Conservation (phyloP, 2,329 filamentous ascomycete species). For the Penicillium sp. region DNA sequence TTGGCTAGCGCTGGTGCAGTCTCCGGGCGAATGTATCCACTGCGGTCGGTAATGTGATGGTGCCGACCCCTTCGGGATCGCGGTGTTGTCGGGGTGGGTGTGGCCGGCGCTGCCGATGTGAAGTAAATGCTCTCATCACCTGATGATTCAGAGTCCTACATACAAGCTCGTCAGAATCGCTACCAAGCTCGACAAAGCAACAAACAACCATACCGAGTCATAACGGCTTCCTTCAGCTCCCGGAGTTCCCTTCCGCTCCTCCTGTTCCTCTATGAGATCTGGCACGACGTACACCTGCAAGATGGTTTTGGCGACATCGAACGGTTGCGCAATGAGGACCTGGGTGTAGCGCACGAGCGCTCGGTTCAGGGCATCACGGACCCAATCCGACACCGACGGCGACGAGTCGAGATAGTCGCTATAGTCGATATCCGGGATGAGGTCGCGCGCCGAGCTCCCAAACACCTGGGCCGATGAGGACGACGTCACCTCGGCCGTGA, state of each 20-base stretch:
- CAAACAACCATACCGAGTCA: slow-evolving; percentile 32
- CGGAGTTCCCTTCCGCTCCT: slow-evolving; percentile 29
- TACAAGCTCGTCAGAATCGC: slow-evolving; percentile 11
- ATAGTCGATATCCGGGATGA: slow-evolving; percentile 90
- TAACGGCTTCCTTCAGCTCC: slow-evolving; percentile 31
- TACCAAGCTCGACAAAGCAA: neutral
- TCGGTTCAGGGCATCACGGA: slow-evolving; percentile 77
- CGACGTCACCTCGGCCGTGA: slow-evolving; percentile 30
- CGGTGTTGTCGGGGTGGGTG: slow-evolving; percentile 45
- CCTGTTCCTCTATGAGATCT: slow-evolving; percentile 36
- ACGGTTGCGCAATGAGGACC: slow-evolving; percentile 87
- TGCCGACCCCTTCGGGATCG: slow-evolving; percentile 40
- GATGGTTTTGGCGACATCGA: slow-evolving; percentile 94
- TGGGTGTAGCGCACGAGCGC: slow-evolving; percentile 90
- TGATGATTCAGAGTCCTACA: slow-evolving; percentile 47
- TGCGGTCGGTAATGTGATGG: slow-evolving; percentile 49
- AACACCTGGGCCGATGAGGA: slow-evolving; percentile 54
- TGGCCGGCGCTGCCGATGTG: slow-evolving; percentile 59
- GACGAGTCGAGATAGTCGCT: slow-evolving; percentile 81
- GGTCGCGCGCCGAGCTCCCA: slow-evolving; percentile 71
- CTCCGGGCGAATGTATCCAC: slow-evolving; percentile 45
- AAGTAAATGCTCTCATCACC: slow-evolving; percentile 87
- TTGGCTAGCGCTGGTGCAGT: slow-evolving; percentile 40
- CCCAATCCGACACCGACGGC: slow-evolving; percentile 71
- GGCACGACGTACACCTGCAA: slow-evolving; percentile 70